Evolutionary conservation across 768 basidiomycete species (phyloP).

Genomic region (Polyporus arcularius): DNA sequence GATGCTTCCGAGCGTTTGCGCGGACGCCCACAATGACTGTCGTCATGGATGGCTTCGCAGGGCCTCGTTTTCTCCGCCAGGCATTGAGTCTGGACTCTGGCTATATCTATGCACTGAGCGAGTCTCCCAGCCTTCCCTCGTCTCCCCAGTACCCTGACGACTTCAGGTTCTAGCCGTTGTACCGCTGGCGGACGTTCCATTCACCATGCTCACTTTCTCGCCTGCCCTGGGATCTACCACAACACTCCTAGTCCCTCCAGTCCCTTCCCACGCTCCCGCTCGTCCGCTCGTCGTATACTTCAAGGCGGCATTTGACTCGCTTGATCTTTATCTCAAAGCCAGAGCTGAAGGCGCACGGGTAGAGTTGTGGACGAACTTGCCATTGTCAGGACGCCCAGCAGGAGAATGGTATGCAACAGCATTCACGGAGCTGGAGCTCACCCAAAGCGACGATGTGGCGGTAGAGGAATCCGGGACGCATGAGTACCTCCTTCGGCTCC

Average conservation of each 20-base stretch:
- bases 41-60: background rate
- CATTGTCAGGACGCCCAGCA: constrained; percentile 16
- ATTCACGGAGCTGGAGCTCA: constrained; percentile 15
- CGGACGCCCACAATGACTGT: background rate
- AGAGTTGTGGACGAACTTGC: constrained; percentile 34
- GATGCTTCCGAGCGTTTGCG: background rate
- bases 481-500: constrained; percentile 14
- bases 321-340: constrained; percentile 22
- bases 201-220: constrained; percentile 23
- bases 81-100: background rate
- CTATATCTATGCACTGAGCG: background rate
- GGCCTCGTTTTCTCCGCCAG: constrained; percentile 18
- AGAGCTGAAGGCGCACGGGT: constrained; percentile 22
- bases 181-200: constrained; percentile 13
- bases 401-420: constrained; percentile 29
- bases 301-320: constrained; percentile 26
- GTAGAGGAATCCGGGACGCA: background rate
- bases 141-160: background rate
- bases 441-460: too few species aligned
- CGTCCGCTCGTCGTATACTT: constrained; percentile 22
- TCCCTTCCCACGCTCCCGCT: constrained; percentile 2
- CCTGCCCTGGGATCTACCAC: constrained; percentile 26
- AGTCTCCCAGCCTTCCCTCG: background rate
- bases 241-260: constrained; percentile 9
- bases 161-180: background rate